Evolutionary conservation across 2,329 filamentous ascomycete species (phyloP).

Genomic region (Orbilia blumenaviensis): DNA sequence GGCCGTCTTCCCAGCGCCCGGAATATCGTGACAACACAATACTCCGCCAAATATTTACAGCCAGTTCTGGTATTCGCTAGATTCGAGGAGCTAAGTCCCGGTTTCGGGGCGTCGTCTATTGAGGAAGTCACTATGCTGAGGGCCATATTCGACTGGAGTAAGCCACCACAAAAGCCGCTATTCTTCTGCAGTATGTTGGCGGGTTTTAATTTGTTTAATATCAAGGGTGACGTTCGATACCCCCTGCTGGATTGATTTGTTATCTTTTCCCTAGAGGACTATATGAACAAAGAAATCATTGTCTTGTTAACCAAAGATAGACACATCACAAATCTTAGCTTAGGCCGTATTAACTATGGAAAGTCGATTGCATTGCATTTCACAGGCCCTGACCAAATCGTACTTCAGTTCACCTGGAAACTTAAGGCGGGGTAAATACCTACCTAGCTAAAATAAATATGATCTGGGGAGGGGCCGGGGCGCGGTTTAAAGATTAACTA

Average conservation of each 20-base stretch:
- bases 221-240: not conserved
- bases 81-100: slow-evolving; percentile 63
- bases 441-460: too few species aligned
- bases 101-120: not conserved
- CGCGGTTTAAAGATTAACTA: too few species aligned
- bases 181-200: not conserved
- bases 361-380: too few species aligned
- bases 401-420: too few species aligned
- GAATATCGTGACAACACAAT: slow-evolving; percentile 64
- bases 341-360: too few species aligned
- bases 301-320: too few species aligned
- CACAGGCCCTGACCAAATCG: too few species aligned
- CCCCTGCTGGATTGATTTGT: not conserved
- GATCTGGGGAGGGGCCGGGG: too few species aligned
- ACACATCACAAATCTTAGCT: too few species aligned
- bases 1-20: not conserved
- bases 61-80: slow-evolving; percentile 58
- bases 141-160: not conserved
- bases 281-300: too few species aligned
- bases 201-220: not conserved
- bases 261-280: too few species aligned
- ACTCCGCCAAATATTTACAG: not conserved
- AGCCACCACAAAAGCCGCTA: not conserved
- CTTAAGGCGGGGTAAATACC: too few species aligned
- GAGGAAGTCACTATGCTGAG: not conserved